phyloP scores from a whole-genome alignment of 495 filamentous ascomycete species.

The Rostrohypoxylon terebratum region DNA sequence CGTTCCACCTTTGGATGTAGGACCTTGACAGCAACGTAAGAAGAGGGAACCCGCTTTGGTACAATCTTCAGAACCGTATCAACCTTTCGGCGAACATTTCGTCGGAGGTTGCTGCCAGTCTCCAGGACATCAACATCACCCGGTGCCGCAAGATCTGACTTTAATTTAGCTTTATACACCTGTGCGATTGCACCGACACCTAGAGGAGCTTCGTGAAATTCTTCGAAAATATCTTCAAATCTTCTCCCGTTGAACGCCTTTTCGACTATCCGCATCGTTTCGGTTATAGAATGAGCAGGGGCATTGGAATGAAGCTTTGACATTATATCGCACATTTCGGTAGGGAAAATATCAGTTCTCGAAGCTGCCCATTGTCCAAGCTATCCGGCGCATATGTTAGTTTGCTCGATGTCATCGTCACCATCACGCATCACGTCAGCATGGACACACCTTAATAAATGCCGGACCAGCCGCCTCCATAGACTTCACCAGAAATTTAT shows the following conservation, averaged over 20 bases:
- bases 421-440: neutral
- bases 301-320: conserved; percentile 95
- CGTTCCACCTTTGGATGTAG: conserved; percentile 92
- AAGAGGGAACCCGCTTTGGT: conserved; percentile 86
- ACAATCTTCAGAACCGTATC: conserved; percentile 86
- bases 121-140: conserved; percentile 68
- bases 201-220: conserved; percentile 90
- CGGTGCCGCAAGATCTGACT: conserved; percentile 75
- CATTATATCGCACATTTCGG: conserved; percentile 91
- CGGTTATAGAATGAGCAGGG: conserved; percentile 85
- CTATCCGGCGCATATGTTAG: conserved; percentile 60
- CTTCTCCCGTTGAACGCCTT: conserved; percentile 81
- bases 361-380: conserved; percentile 99
- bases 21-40: conserved; percentile 96
- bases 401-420: neutral
- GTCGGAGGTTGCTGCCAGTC: conserved; percentile 65
- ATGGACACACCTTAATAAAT: conserved; percentile 86
- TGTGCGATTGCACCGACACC: conserved; percentile 98
- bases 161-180: conserved; percentile 95
- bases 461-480: conserved; percentile 97
- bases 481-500: conserved; percentile 82
- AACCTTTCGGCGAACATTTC: conserved; percentile 82
- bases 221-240: conserved; percentile 96
- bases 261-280: conserved; percentile 81
- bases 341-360: conserved; percentile 96